These are phyloP conservation scores for Yamadazyma sp. DNA, from an alignment of 805 yeast genomes.

Conservation along the genomic window DNA sequence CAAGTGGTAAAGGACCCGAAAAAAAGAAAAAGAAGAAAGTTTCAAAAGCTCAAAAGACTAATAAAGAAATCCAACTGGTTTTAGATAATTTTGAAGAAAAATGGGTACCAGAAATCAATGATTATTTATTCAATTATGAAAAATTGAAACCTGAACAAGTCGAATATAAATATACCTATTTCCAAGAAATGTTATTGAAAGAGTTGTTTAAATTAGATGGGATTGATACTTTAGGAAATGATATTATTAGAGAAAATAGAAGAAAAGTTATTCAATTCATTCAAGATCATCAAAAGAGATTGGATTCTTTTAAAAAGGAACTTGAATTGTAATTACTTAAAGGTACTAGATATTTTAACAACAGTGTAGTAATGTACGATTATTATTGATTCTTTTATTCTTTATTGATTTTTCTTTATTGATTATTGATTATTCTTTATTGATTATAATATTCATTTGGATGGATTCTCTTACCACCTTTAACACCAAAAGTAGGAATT, in stretches of 20 bases:
- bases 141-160: conserved; percentile 27
- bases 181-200: conserved; percentile 66
- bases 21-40: conserved; percentile 34
- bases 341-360: not conserved
- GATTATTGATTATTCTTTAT: not conserved
- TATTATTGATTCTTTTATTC: not conserved
- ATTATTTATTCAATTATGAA: conserved; percentile 26
- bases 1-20: not conserved
- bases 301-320: conserved; percentile 47
- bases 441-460: conserved; percentile 14
- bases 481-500: conserved; percentile 27
- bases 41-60: conserved; percentile 39
- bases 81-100: conserved; percentile 38
- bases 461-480: conserved; percentile 14
- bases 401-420: not conserved
- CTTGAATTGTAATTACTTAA: conserved; percentile 14
- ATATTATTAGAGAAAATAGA: conserved; percentile 52
- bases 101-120: conserved; percentile 39
- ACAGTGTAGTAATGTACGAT: not conserved
- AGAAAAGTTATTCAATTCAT: conserved; percentile 57
- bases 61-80: conserved; percentile 34
- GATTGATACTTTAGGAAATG: conserved; percentile 52
- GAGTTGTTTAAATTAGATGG: conserved; percentile 65
- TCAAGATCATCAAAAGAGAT: conserved; percentile 54
- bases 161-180: conserved; percentile 52